Evolutionary conservation across 2,329 filamentous ascomycete genomes (phyloP), one percentile per base, ranked within the genome.

Genomic region (Monilinia vaccinii-corymbosi): DNA sequence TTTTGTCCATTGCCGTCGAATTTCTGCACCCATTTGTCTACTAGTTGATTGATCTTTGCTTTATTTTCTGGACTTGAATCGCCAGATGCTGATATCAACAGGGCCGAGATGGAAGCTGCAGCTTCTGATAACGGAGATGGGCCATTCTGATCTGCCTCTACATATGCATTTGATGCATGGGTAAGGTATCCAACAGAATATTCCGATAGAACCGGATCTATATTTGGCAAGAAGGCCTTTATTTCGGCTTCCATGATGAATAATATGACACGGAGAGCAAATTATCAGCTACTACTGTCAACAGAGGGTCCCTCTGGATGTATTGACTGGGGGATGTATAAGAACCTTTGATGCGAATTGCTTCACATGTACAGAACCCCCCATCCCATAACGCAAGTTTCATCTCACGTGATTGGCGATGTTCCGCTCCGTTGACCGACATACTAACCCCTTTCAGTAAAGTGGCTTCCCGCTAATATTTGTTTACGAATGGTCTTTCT

Each of bases 121-220:
- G 94, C 94, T 73, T 97, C 92, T 63, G 84, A 81, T 61, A 99
- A 78, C 13, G 92, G 92, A 4, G 89, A 90, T 60, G 81, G 77
- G n/a, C 78, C 85, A 64, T 82, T 79, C 44, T 82, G 71, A 65
- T 95, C 91, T 56, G 81, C 79, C 65, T 95, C 91, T 56, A 85
- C 80, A 79, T 89, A 96, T 56, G 88, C 80, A 66, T 87, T 92
- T 51, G 92, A 94, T 52, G 94, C 94, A 79, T 99, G 93, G 70
- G 86, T 91, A 68, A 99, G 81, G 73, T 97, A 99, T 61, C 94
- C 94, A 66, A 91, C 89, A 47, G 91, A 94, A 75, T 96, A 97
- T 76, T 96, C 89, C 52, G 91, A 92, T 67, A 97, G 79, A 64
- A 96, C 81, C 61, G 88, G 89, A 75, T 97, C 92, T 68, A 97